Evolutionary conservation across 345 rosid species (phyloP), one percentile per base, ranked within the genome.

Genomic region (Sisymbrium irio): DNA sequence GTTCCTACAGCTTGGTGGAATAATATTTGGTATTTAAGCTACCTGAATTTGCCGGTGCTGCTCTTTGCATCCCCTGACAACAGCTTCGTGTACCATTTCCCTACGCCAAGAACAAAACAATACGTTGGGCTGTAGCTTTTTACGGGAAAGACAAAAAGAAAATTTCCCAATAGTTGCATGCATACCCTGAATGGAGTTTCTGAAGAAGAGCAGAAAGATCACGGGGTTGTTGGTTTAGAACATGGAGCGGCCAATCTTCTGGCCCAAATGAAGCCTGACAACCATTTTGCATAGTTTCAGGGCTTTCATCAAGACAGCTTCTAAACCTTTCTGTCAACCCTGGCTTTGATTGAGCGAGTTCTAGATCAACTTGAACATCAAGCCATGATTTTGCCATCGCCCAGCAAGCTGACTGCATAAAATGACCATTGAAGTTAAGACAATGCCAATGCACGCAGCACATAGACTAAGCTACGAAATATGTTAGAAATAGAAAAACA

Each of bases 311-410:
- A 72, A 81, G 83, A 76, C 78, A 82, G 70, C 79, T 85, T 82
- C 84, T 87, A 60, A 89, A 82, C 75, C 77, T 87, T 59, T 85
- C 89, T 74, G 82, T 68, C 80, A 85, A 84, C 54, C 91, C 93
- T 61, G 88, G 92, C 75, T 83, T 85, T 71, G 82, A 81, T 53
- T 79, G 83, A 71, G 96, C 87, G 58, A 95, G 78, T 78, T 92
- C 97, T 69, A 88, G 65, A 83, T 92, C 99, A 81, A 95, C 94
- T 82, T 85, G 99, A 77, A 87, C 83, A 81, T 88, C 97, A 85
- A 95, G 97, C 99, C 99, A 92, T 36, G 97, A 95, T 76, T 87
- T 95, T 68, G 97, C 92, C 89, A 95, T 86, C 6, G 92, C 97
- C 99, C 99, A 95, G 85, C 97, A 95, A 19, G 97, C 99, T 80